Evolutionary conservation across 2,329 filamentous ascomycete genomes (phyloP).

Genomic region (Verticillium albo-atrum): DNA sequence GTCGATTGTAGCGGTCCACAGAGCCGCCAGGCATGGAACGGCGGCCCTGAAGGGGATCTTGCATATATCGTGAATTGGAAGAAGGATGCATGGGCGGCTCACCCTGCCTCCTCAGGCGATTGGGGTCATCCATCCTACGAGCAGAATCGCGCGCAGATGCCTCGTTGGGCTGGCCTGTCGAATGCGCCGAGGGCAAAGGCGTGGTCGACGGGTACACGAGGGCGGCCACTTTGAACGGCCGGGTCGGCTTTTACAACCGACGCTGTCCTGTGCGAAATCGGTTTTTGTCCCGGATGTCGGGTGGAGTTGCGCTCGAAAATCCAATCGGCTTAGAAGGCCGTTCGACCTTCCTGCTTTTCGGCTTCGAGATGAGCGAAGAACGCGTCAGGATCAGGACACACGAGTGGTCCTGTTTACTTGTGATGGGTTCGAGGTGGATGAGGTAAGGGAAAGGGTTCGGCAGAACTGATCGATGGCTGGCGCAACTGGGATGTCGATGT

Average conservation of each 20-base stretch:
- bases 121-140: slow-evolving; percentile 75
- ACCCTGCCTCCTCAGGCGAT: slow-evolving; percentile 69
- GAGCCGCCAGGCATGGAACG: slow-evolving; percentile 24
- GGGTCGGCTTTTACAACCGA: slow-evolving; percentile 25
- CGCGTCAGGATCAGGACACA: neutral
- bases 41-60: slow-evolving; percentile 44
- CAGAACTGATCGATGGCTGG: neutral
- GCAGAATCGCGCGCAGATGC: slow-evolving; percentile 46
- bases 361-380: neutral
- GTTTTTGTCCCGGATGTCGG: neutral
- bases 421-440: neutral
- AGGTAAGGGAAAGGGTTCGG: neutral
- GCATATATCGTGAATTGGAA: slow-evolving; percentile 50
- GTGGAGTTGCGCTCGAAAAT: neutral
- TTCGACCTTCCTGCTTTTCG: neutral
- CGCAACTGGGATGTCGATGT: neutral
- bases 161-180: slow-evolving; percentile 56
- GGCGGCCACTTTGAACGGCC: slow-evolving; percentile 53
- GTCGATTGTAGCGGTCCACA: slow-evolving; percentile 41
- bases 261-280: neutral
- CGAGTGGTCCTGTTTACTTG: neutral
- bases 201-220: slow-evolving; percentile 55
- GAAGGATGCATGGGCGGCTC: slow-evolving; percentile 62
- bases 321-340: neutral
- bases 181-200: slow-evolving; percentile 62